phyloP scores from a whole-genome alignment of 106 monocot species.

The Narthecium ossifragum region DNA sequence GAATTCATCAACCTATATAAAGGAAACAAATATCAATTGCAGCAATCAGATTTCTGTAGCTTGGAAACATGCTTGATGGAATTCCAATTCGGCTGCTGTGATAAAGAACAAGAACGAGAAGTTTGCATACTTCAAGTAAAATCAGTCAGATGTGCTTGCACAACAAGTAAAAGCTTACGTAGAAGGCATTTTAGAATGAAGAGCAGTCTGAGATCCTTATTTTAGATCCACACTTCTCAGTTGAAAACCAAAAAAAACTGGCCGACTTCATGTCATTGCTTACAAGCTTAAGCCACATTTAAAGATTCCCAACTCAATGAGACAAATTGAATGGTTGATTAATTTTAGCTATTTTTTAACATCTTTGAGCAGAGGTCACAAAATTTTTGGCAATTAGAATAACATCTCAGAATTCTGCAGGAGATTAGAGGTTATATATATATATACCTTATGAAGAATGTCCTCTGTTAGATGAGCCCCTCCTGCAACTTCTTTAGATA shows the following conservation, averaged over 20 bases:
- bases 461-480: slow-evolving; percentile 41
- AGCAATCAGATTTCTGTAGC: not conserved
- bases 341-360: not conserved
- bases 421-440: not conserved
- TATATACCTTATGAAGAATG: slow-evolving; percentile 52
- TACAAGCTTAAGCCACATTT: not conserved
- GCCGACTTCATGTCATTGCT: too few relatives aligned
- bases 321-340: not conserved
- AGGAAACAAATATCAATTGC: not conserved
- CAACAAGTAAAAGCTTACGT: too few relatives aligned
- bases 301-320: not conserved
- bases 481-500: slow-evolving; percentile 27
- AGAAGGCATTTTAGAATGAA: too few relatives aligned
- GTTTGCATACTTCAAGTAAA: too few relatives aligned
- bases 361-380: not conserved
- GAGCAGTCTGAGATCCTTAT: too few relatives aligned
- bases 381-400: not conserved
- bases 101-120: not conserved
- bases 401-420: not conserved
- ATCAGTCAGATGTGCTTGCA: too few relatives aligned
- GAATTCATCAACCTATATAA: slow-evolving; percentile 12
- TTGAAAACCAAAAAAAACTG: too few relatives aligned
- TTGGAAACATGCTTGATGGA: too few relatives aligned
- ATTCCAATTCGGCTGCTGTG: not conserved
- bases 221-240: too few relatives aligned